A percentile compares a stretch with the other conserved stretches of the same genome.
phyloP scores from a whole-genome alignment of 2,329 filamentous ascomycete genomes.

The Fusarium denticulatum region DNA sequence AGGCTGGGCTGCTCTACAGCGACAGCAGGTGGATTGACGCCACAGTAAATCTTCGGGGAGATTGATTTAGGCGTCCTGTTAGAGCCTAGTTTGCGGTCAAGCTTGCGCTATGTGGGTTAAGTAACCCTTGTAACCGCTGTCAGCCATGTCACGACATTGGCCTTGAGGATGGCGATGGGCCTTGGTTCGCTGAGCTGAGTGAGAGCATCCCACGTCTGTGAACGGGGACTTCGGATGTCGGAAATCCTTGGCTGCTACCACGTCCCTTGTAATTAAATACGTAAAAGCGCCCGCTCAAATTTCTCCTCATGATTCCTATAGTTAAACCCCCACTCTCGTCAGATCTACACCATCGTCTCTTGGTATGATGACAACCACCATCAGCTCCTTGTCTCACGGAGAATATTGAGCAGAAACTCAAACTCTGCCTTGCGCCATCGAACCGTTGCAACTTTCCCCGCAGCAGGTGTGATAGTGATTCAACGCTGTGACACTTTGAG shows the following conservation, averaged over 20 bases:
- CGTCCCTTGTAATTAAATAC: constrained; percentile 11
- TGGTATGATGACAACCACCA: constrained; percentile 13
- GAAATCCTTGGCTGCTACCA: constrained; percentile 1
- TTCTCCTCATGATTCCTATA: background rate
- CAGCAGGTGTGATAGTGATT: constrained; percentile 59
- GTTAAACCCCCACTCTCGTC: constrained; percentile 26
- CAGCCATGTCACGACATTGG: constrained; percentile 42
- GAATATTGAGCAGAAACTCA: background rate
- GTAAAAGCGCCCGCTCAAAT: constrained; percentile 7
- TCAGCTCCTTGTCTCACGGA: background rate
- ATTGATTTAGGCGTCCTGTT: constrained; percentile 16
- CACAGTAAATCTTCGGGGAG: constrained; percentile 31
- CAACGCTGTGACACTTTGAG: constrained; percentile 69
- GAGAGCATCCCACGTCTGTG: constrained; percentile 16
- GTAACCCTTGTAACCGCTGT: constrained; percentile 30
- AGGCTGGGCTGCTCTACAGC: constrained; percentile 29
- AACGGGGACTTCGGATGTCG: constrained; percentile 33
- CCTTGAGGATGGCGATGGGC: constrained; percentile 35
- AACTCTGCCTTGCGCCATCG: constrained; percentile 55
- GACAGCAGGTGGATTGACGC: constrained; percentile 22
- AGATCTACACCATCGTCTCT: constrained; percentile 6
- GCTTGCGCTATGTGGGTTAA: constrained; percentile 39
- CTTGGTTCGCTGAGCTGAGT: background rate
- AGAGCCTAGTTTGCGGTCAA: constrained; percentile 17
- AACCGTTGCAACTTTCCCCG: constrained; percentile 54